Base-by-base conservation (phyloP, 257 asterid genomes). In the Ligustrum vulgare region DNA sequence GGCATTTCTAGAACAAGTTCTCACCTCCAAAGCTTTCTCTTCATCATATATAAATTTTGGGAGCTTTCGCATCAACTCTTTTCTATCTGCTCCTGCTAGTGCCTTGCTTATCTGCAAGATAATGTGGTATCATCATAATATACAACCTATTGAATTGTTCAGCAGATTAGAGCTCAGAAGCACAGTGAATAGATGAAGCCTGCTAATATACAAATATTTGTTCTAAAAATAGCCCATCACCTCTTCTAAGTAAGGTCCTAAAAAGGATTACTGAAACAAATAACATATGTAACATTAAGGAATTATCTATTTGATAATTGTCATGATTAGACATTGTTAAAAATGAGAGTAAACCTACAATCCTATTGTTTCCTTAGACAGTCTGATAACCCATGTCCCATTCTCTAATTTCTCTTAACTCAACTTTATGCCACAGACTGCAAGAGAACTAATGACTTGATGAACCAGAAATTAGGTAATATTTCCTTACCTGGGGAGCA, bases 11-110 rank as follows among this genome's bases (percentile, higher is more conserved):
- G 62, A 71, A 18, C 34, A 64, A 67, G 68, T 54, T 35, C 80
- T 79, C 13, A 79, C 88, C 84, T 84, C 88, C 80, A 84, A 62
- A 62, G 86, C 84, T 82, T 84, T 84, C 80, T 84, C 88, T 75
- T 84, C 88, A 25, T 84, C 88, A 56, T 84, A 84, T 71, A 84
- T 77, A 60, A 84, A 84, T 70, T 84, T 84, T 11, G 88, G 88
- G 28, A 84, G 76, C 76, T 84, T 84, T 62, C 86, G 74, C 88
- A 84, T 79, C 35, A 84, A 60, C 43, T 82, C 88, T 71, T 84
- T 84, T 34, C 71, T 76, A 28, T 84, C 86, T 43, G 86, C 60
- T 77, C 78, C 86, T 13, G 86, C 80, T 25, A 82, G 63, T 34
- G 82, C 86, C 79, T 74, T 84, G 84, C 88, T 82, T 79, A 84